These are phyloP conservation scores for Coemansia erecta DNA, from an alignment of 192 early-diverging fungal species.

Conservation along the genomic window DNA sequence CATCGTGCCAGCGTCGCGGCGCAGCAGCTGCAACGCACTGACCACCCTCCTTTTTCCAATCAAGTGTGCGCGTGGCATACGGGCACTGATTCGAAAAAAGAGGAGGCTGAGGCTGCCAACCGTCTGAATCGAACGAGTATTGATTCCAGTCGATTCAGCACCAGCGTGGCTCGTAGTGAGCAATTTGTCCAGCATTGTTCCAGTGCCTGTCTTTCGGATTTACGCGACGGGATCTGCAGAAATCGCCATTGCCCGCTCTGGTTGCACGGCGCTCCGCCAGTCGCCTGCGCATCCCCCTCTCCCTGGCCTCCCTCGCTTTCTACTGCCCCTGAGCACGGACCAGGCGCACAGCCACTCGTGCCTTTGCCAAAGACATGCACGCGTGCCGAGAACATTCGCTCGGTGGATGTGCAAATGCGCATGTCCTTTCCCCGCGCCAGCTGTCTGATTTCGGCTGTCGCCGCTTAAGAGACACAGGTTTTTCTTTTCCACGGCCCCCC, in stretches of 20 bases:
- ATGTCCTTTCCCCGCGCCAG: constrained; percentile 14
- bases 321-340: constrained; percentile 15
- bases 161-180: too few species aligned
- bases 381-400: constrained; percentile 8
- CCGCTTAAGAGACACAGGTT: neutral
- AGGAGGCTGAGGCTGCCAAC: neutral
- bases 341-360: neutral
- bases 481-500: constrained; percentile 7
- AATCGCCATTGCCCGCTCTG: too few species aligned
- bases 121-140: too few species aligned
- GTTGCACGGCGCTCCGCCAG: too few species aligned
- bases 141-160: too few species aligned
- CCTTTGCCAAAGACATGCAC: constrained; percentile 2
- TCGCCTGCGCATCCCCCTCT: neutral
- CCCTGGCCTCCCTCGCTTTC: neutral
- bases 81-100: neutral
- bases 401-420: neutral
- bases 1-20: neutral
- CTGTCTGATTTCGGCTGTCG: neutral
- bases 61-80: neutral
- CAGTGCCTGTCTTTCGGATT: too few species aligned
- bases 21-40: constrained; percentile 9
- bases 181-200: too few species aligned
- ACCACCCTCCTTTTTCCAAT: constrained; percentile 2
- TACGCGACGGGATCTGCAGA: too few species aligned